Evolutionary conservation across 208 protist species (phyloP).

Genomic region (Porcisia deanei): DNA sequence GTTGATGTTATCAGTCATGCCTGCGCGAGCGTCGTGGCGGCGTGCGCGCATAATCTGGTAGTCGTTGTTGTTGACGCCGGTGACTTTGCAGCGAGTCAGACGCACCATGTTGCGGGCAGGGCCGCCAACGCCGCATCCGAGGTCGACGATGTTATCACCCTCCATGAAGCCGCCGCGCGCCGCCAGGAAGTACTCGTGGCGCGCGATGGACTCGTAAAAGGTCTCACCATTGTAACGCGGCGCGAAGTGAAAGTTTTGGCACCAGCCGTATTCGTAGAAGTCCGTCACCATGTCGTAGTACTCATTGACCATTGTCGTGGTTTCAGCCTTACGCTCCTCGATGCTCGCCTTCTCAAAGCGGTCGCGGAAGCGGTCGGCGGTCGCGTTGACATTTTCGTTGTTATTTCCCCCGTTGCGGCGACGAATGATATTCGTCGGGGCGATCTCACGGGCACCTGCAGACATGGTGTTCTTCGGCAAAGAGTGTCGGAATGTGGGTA

Average conservation of each 20-base stretch:
- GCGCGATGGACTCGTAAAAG: constrained; percentile 91
- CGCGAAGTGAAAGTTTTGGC: constrained; percentile 96
- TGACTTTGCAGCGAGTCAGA: constrained; percentile 94
- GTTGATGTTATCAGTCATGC: constrained; percentile 73
- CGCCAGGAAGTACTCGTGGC: constrained; percentile 96
- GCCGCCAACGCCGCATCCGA: constrained; percentile 97
- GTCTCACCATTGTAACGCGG: constrained; percentile 80
- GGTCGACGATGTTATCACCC: constrained; percentile 86
- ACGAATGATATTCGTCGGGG: constrained; percentile 61
- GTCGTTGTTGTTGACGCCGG: constrained; percentile 97
- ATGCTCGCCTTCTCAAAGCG: constrained; percentile 77
- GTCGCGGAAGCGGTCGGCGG: constrained; percentile 79
- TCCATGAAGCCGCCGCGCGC: constrained; percentile 81
- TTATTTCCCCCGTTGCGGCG: constrained; percentile 43
- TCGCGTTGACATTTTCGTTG: constrained; percentile 62
- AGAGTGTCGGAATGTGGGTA: neutral
- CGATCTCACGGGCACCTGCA: constrained; percentile 47
- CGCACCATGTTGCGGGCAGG: constrained; percentile 94
- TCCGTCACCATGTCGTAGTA: constrained; percentile 98
- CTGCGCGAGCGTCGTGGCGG: constrained; percentile 62
- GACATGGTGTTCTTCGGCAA: constrained; percentile 38
- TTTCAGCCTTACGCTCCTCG: constrained; percentile 66
- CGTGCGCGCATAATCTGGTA: constrained; percentile 95
- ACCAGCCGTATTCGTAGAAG: constrained; percentile 98
- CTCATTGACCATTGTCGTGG: constrained; percentile 91